phyloP scores from a whole-genome alignment of 305 asterid genomes.

The Solanum hybrid region DNA sequence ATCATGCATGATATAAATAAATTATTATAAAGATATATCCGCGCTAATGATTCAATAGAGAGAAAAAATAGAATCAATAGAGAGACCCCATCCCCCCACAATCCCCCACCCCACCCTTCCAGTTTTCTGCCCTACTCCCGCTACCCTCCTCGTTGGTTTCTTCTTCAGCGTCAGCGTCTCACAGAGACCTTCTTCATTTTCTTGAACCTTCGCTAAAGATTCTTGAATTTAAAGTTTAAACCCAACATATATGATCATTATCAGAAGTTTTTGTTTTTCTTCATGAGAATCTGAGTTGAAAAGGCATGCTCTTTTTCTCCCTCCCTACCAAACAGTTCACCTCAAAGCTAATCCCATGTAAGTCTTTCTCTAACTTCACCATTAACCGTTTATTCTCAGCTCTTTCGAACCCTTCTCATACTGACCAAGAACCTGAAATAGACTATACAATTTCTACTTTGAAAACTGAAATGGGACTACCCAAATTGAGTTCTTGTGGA shows the following conservation, averaged over 20 bases:
- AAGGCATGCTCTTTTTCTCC: conserved; percentile 40
- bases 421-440: conserved; percentile 12
- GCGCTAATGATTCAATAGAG: no score
- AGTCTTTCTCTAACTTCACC: conserved; percentile 22
- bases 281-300: conserved; percentile 2
- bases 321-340: conserved; percentile 23
- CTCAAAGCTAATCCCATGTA: conserved; percentile 28
- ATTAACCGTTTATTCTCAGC: conserved; percentile 20
- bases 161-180: neutral
- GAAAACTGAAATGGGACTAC: conserved; percentile 7
- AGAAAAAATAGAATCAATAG: no score
- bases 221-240: neutral
- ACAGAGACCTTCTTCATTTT: neutral
- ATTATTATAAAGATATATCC: no score
- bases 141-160: neutral
- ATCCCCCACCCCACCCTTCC: neutral
- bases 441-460: neutral
- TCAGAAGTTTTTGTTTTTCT: neutral
- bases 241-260: neutral
- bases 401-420: conserved; percentile 19
- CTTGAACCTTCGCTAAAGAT: neutral
- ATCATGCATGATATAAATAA: neutral
- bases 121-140: neutral
- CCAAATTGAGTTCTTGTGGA: conserved; percentile 13
- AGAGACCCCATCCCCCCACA: no score